phyloP scores from a whole-genome alignment of 257 asterid genomes.

The Paraleonurus japonicus region DNA sequence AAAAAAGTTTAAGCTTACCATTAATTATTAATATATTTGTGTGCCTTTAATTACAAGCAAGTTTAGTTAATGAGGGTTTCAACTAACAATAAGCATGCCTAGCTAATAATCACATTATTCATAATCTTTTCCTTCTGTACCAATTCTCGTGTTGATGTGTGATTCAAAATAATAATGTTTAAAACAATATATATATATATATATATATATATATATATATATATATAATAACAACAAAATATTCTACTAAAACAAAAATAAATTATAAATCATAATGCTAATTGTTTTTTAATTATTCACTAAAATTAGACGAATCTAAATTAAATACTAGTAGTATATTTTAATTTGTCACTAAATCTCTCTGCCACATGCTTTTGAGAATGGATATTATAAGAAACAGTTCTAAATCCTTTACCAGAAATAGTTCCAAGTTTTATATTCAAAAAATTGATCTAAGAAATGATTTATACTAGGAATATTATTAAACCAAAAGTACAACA shows the following conservation, averaged over 20 bases:
- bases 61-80: constrained; percentile 26
- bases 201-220: too few relatives aligned
- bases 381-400: neutral
- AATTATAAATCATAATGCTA: too few relatives aligned
- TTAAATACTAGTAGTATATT: too few relatives aligned
- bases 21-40: constrained; percentile 1
- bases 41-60: constrained; percentile 34
- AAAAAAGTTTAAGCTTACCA: constrained; percentile 29
- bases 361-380: neutral
- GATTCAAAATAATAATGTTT: neutral
- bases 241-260: too few relatives aligned
- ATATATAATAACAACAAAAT: too few relatives aligned
- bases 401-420: too few relatives aligned
- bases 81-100: constrained; percentile 44
- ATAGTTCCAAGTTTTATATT: neutral
- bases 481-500: neutral
- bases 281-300: too few relatives aligned
- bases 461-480: neutral
- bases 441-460: neutral
- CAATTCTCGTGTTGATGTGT: neutral
- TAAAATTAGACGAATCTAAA: too few relatives aligned
- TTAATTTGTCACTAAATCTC: neutral
- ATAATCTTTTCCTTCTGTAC: neutral
- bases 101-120: neutral
- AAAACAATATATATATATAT: too few relatives aligned